These are phyloP conservation scores for Dactylellina parvicollis DNA, from an alignment of 2,329 filamentous ascomycete species.

Conservation along the genomic window DNA sequence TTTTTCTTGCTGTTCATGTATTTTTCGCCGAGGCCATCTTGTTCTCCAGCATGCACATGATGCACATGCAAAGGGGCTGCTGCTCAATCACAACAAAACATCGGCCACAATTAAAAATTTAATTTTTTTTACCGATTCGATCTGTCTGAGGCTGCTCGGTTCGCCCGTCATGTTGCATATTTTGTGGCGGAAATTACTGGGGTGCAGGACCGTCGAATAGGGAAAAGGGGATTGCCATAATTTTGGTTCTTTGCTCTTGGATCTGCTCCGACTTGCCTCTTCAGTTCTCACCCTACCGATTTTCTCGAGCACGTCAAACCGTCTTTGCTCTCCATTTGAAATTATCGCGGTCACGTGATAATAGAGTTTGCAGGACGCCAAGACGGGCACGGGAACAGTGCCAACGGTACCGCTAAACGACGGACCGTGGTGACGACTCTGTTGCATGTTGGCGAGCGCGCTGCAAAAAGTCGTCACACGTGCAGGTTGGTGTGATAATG, in stretches of 20 bases:
- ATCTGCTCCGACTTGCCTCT: neutral
- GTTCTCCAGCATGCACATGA: conserved; percentile 24
- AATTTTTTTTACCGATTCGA: conserved; percentile 1
- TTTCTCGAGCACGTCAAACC: too few species aligned
- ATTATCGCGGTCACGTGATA: neutral
- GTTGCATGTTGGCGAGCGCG: too few species aligned
- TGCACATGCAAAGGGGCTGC: conserved; percentile 42
- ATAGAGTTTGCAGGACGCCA: neutral
- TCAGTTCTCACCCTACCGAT: too few species aligned
- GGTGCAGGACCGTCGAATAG: conserved; percentile 42
- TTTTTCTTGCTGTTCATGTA: neutral
- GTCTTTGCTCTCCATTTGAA: too few species aligned
- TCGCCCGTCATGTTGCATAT: conserved; percentile 52
- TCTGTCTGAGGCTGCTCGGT: conserved; percentile 39
- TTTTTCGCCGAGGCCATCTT: conserved; percentile 2
- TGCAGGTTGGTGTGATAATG: too few species aligned
- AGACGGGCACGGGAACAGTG: neutral
- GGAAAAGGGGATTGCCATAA: conserved; percentile 16
- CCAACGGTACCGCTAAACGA: too few species aligned
- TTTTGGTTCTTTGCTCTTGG: neutral
- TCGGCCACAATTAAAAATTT: too few species aligned
- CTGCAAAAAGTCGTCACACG: too few species aligned
- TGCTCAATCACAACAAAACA: conserved; percentile 32
- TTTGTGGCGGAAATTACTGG: conserved; percentile 52
- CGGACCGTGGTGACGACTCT: neutral